Evolutionary conservation across 2,329 filamentous ascomycete genomes (phyloP).

Genomic region (Rutstroemia sp.): DNA sequence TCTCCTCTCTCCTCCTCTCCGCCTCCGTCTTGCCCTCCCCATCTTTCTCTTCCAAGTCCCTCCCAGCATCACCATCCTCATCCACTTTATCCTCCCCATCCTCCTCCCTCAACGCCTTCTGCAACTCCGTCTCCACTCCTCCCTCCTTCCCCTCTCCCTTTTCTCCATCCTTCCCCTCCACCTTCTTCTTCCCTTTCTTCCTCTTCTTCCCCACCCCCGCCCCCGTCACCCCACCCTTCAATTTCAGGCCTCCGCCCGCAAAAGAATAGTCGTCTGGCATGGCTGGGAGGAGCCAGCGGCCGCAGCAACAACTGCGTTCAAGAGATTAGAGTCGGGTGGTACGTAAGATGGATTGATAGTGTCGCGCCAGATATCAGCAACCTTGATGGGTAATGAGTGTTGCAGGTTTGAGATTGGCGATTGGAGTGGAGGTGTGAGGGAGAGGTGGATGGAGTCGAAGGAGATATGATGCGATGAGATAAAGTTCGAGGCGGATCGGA

Average conservation of each 20-base stretch:
- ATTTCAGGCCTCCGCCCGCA: slow-evolving; percentile 66
- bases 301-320: no score
- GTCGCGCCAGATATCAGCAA: no score
- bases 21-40: slow-evolving; percentile 67
- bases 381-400: no score
- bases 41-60: slow-evolving; percentile 27
- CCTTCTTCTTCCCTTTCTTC: slow-evolving; percentile 35
- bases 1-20: slow-evolving; percentile 74
- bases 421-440: no score
- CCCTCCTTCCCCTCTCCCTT: slow-evolving; percentile 47
- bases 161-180: slow-evolving; percentile 31
- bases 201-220: slow-evolving; percentile 58
- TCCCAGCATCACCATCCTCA: neutral
- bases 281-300: neutral
- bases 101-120: slow-evolving; percentile 28
- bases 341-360: no score
- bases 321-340: no score
- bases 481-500: neutral
- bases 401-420: no score
- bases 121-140: slow-evolving; percentile 51
- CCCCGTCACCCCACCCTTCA: slow-evolving; percentile 69
- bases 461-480: neutral
- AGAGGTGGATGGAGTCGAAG: neutral
- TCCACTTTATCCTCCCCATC: slow-evolving; percentile 21
- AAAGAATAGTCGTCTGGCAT: slow-evolving; percentile 74